Conservation (phyloP, 2,329 filamentous ascomycete genomes). For the Ophiostoma fasciatum region DNA sequence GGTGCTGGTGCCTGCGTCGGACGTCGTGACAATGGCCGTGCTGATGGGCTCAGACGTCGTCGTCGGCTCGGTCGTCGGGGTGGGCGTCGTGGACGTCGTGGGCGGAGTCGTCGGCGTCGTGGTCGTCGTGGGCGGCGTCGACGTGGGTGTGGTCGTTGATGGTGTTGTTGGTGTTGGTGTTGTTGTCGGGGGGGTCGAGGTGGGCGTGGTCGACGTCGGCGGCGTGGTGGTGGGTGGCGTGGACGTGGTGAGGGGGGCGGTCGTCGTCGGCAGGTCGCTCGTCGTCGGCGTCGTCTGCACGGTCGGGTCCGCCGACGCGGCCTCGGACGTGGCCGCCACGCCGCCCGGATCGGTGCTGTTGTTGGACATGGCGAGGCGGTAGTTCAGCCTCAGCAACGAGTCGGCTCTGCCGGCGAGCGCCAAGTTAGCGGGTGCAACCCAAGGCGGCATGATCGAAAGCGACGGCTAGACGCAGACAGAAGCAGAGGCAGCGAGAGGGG, state of each 20-base stretch:
- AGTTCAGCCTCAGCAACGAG: constrained; percentile 15
- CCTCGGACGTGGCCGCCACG: constrained; percentile 2
- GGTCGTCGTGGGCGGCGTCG: constrained; percentile 5
- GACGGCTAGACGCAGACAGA: background rate
- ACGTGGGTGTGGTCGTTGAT: constrained; percentile 9
- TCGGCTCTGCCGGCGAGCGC: constrained; percentile 12
- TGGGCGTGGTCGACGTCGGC: background rate
- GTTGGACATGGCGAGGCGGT: constrained; percentile 18
- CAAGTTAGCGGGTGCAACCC: constrained; percentile 16
- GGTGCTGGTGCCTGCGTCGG: constrained; percentile 8
- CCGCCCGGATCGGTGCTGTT: constrained; percentile 13
- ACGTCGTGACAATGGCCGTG: constrained; percentile 19
- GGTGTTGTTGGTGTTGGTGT: constrained; percentile 10
- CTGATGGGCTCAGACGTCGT: constrained; percentile 24
- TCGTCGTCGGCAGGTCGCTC: background rate
- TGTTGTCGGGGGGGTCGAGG: constrained; percentile 2
- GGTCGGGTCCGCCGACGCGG: too few relatives aligned
- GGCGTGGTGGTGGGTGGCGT: constrained; percentile 2
- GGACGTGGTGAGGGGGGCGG: constrained; percentile 2
- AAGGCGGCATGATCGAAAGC: background rate
- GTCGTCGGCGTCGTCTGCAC: too few relatives aligned
- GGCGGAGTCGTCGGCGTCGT: constrained; percentile 4
- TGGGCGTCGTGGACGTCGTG: constrained; percentile 11
- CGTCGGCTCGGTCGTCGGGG: constrained; percentile 5
- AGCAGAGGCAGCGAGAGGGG: background rate